Evolutionary conservation across 83 land plant genomes (phyloP).

Genomic region (Diphasiastrum complanatum): DNA sequence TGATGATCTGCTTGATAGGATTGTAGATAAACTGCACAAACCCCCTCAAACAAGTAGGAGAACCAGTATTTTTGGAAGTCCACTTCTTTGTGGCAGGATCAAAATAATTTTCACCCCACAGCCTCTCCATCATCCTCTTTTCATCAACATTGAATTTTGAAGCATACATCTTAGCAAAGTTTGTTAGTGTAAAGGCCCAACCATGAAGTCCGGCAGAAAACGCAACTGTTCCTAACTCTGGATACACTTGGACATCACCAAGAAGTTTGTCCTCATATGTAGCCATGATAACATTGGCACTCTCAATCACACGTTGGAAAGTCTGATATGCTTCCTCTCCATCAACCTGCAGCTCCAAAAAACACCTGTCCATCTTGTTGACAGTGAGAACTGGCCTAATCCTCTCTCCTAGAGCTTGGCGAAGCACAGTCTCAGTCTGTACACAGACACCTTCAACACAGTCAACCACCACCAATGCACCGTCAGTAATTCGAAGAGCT

Average conservation of each 20-base stretch:
- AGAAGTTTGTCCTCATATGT: no score
- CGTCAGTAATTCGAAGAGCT: slow-evolving; percentile 10
- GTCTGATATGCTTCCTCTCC: slow-evolving; percentile 19
- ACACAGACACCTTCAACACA: no score
- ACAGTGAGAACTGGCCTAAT: slow-evolving; percentile 13
- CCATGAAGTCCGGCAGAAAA: slow-evolving; percentile 13
- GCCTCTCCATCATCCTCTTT: no score
- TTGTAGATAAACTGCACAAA: slow-evolving; percentile 14
- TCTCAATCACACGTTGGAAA: slow-evolving; percentile 11
- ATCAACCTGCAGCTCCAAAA: slow-evolving; percentile 14
- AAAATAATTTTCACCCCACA: no score
- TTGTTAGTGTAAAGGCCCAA: no score
- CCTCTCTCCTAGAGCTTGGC: slow-evolving; percentile 15
- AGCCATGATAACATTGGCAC: no score
- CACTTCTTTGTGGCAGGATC: no score
- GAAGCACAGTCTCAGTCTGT: slow-evolving; percentile 11
- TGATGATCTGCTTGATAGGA: slow-evolving; percentile 19
- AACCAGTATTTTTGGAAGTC: slow-evolving; percentile 13
- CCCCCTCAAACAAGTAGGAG: slow-evolving; percentile 4
- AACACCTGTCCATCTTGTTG: slow-evolving; percentile 20
- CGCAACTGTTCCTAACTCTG: slow-evolving; percentile 9
- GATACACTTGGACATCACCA: no score
- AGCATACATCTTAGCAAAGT: slow-evolving; percentile 15
- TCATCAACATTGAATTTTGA: no score
- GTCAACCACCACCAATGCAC: slow-evolving; percentile 9